Evolutionary conservation across 31 red algal genomes (phyloP).

Genomic region (Porphyra umbilicalis): DNA sequence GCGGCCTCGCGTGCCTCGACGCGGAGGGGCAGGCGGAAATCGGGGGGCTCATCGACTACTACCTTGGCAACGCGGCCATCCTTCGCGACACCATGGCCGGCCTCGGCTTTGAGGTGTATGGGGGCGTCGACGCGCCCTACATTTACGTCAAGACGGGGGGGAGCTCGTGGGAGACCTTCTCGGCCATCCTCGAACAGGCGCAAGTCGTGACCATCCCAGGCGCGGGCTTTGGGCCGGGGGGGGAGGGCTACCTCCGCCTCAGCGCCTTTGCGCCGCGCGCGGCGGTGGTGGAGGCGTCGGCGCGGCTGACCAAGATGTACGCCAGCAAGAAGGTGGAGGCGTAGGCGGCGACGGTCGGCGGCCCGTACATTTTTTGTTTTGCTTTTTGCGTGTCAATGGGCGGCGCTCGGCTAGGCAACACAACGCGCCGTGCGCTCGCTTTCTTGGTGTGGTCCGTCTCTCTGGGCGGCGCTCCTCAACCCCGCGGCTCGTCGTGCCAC

Average conservation of each 20-base stretch:
- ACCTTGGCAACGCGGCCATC: constrained; percentile 80
- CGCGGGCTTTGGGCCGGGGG: constrained; percentile 91
- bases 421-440: no score
- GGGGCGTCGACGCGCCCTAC: constrained; percentile 88
- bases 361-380: neutral
- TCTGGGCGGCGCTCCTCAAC: no score
- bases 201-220: constrained; percentile 98
- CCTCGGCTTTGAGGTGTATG: constrained; percentile 81
- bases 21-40: constrained; percentile 69
- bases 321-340: constrained; percentile 1
- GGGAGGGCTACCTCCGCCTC: constrained; percentile 86
- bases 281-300: constrained; percentile 59
- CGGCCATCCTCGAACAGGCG: constrained; percentile 70
- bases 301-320: constrained; percentile 44
- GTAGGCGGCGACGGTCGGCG: neutral
- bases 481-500: no score
- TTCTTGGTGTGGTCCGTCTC: no score
- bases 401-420: no score
- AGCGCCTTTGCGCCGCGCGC: constrained; percentile 75
- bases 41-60: constrained; percentile 67
- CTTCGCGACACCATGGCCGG: constrained; percentile 60
- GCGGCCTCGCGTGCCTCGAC: constrained; percentile 79
- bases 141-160: constrained; percentile 85
- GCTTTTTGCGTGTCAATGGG: neutral
- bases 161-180: constrained; percentile 89